Evolutionary conservation across 2,329 filamentous ascomycete genomes (phyloP).

Genomic region (Penicillium sp.): DNA sequence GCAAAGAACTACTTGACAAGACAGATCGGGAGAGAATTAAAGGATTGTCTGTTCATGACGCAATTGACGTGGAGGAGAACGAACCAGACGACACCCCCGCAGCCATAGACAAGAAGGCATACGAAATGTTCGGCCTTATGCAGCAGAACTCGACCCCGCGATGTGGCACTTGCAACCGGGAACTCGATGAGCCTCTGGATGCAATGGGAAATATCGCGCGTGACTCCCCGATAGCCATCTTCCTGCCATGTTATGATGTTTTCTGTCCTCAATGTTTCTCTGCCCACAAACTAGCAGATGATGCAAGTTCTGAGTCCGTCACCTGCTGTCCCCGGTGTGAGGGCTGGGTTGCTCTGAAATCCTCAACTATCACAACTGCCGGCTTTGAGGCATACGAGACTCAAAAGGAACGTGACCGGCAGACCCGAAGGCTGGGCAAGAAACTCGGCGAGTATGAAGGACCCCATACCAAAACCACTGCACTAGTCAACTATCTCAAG

Average conservation of each 20-base stretch:
- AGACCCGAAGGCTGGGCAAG: slow-evolving; percentile 57
- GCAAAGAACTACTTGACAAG: slow-evolving; percentile 82
- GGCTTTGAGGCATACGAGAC: slow-evolving; percentile 52
- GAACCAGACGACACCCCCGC: slow-evolving; percentile 55
- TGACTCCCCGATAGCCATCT: slow-evolving; percentile 60
- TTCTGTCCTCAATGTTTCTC: slow-evolving; percentile 74
- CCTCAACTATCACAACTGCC: slow-evolving; percentile 66
- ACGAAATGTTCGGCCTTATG: slow-evolving; percentile 82
- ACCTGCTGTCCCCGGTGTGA: slow-evolving; percentile 67
- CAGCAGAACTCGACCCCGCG: slow-evolving; percentile 74
- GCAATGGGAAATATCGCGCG: slow-evolving; percentile 56
- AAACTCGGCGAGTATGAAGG: slow-evolving; percentile 69
- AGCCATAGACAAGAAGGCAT: slow-evolving; percentile 69
- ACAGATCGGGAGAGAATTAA: slow-evolving; percentile 78
- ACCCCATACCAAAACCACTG: slow-evolving; percentile 88
- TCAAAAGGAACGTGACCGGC: slow-evolving; percentile 55
- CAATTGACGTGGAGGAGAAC: slow-evolving; percentile 85
- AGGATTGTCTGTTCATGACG: slow-evolving; percentile 77
- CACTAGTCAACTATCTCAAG: slow-evolving; percentile 72
- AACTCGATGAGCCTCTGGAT: slow-evolving; percentile 55
- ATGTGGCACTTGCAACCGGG: slow-evolving; percentile 69
- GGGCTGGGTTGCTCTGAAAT: slow-evolving; percentile 60
- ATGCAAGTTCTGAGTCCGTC: slow-evolving; percentile 48
- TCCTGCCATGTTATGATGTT: slow-evolving; percentile 85
- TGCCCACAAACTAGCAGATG: slow-evolving; percentile 56